Evolutionary conservation across 306 rosid species (phyloP), one percentile per base, ranked within the genome.

Genomic region (Carpinus viminea): DNA sequence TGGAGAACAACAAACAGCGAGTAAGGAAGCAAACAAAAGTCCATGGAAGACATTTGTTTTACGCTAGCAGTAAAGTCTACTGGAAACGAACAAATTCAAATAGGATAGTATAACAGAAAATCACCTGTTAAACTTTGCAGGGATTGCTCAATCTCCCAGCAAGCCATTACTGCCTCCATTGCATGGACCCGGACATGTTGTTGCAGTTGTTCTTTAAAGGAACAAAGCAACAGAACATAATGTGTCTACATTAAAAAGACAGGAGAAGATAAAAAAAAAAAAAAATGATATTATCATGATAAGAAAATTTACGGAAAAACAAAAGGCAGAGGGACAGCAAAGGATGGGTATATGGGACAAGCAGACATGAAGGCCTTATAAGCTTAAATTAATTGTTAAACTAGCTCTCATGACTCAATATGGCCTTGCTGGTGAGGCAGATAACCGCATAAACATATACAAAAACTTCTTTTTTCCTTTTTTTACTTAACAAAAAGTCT

Each of bases 141-240:
- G 69, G 99, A 91, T 72, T 95, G 99, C 80, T 93, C 99, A 26
- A 95, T 95, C 85, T 95, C 99, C 99, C 99, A 95, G 85, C 99
- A 95, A 81, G 98, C 99, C 99, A 93, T 95, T 15, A 95, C 99
- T 43, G 99, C 99, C 87, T 95, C 99, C 99, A 95, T 95, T 21
- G 99, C 98, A 84, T 93, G 99, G 61, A 95, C 98, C 10, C 97
- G 92, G 74, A 95, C 99, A 73, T 95, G 99, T 74, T 93, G 99
- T 69, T 95, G 99, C 61, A 95, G 93, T 76, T 95, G 99, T 66
- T 95, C 99, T 90, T 93, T 95, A 84, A 95, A 95, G 13, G 99
- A 95, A 86, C 97, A 95, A 51, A 95, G 97, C 91, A 93, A 78
- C 85, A 95, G 78, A 84, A 95, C 99, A 78, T 95, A 95, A 86